These are phyloP conservation scores for Pseudocercospora cruenta DNA, from an alignment of 2,329 filamentous ascomycete species.

Conservation along the genomic window DNA sequence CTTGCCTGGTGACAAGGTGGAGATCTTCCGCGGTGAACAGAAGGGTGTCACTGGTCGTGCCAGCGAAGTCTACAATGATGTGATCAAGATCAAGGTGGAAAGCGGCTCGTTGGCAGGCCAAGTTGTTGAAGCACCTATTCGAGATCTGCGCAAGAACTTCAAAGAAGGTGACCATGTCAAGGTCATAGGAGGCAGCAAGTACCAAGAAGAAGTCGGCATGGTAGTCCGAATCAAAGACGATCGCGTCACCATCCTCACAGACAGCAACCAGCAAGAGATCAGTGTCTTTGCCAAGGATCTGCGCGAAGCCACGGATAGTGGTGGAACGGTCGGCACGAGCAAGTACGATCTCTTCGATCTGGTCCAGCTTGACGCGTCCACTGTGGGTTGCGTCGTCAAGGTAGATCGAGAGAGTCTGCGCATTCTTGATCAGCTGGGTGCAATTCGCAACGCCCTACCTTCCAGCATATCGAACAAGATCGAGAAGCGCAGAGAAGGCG, in stretches of 20 bases:
- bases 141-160: slow-evolving; percentile 91
- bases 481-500: slow-evolving; percentile 72
- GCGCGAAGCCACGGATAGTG: slow-evolving; percentile 88
- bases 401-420: slow-evolving; percentile 91
- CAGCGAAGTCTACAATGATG: slow-evolving; percentile 83
- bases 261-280: slow-evolving; percentile 90
- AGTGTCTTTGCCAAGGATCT: slow-evolving; percentile 98
- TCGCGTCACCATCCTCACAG: slow-evolving; percentile 87
- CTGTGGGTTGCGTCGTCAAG: slow-evolving; percentile 90
- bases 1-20: slow-evolving; percentile 90
- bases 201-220: slow-evolving; percentile 93
- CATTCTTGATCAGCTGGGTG: slow-evolving; percentile 87
- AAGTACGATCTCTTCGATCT: slow-evolving; percentile 92
- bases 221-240: slow-evolving; percentile 93
- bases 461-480: slow-evolving; percentile 92
- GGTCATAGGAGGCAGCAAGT: slow-evolving; percentile 93
- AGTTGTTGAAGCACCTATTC: slow-evolving; percentile 87
- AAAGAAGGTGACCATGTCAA: slow-evolving; percentile 95
- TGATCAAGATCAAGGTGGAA: slow-evolving; percentile 83
- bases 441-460: slow-evolving; percentile 78
- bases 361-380: slow-evolving; percentile 89
- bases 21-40: slow-evolving; percentile 94
- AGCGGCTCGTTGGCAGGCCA: slow-evolving; percentile 82
- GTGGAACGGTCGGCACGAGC: slow-evolving; percentile 80
- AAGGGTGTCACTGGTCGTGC: slow-evolving; percentile 86